Conservation (phyloP, 129 eudicot species). For the Helichrysum umbraculigerum region DNA sequence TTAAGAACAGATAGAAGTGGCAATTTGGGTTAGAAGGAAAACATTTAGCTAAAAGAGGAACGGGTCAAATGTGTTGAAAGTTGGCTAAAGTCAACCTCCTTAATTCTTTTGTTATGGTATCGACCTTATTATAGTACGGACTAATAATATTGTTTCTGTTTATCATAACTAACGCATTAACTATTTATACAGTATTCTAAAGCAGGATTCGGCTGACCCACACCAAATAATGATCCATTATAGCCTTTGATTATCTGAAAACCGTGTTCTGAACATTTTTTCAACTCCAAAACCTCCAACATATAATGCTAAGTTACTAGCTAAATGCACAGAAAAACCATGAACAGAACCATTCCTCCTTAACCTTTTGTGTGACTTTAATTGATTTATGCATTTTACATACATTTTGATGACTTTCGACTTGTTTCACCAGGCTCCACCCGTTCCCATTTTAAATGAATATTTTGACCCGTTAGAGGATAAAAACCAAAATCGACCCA, state of each 20-base stretch:
- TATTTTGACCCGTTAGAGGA: not conserved
- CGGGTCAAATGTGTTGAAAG: too few species aligned
- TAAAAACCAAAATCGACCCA: not conserved
- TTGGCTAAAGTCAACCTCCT: not conserved
- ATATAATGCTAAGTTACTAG: not conserved
- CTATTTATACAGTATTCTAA: not conserved
- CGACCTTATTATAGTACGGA: too few species aligned
- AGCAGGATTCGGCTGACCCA: not conserved
- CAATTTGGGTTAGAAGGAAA: not conserved
- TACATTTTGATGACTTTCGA: too few species aligned
- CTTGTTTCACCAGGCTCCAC: too few species aligned
- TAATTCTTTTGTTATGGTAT: not conserved
- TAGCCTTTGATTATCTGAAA: not conserved
- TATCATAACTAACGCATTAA: too few species aligned
- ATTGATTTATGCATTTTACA: not conserved
- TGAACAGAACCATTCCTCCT: not conserved
- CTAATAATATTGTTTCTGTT: too few species aligned
- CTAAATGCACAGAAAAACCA: not conserved
- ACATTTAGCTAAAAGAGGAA: too few species aligned
- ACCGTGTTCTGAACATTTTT: not conserved
- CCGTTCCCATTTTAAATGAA: not conserved
- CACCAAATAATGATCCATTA: not conserved
- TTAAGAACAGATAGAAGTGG: not conserved
- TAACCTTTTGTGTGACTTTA: not conserved
- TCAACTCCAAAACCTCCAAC: not conserved